phyloP scores from a whole-genome alignment of 176 grass and related monocot species.

The Oryza brachyantha region DNA sequence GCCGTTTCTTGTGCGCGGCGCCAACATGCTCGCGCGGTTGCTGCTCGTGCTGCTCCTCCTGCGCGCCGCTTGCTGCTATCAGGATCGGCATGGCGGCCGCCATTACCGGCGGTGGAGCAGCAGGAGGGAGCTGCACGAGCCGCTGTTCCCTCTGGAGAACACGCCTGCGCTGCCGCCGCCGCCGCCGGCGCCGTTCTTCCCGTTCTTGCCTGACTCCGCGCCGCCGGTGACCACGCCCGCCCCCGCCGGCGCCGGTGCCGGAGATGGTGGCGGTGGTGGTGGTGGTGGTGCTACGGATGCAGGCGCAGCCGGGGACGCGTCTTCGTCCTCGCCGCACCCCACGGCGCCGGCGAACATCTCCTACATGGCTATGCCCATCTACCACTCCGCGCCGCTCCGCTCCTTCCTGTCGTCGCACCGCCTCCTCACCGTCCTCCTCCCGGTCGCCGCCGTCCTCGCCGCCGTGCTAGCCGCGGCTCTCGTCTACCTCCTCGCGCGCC shows the following conservation, averaged over 20 bases:
- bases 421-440: slow-evolving; percentile 43
- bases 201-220: slow-evolving; percentile 37
- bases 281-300: not conserved
- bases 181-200: slow-evolving; percentile 35
- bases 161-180: slow-evolving; percentile 33
- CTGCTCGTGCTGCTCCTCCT: slow-evolving; percentile 40
- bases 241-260: not conserved
- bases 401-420: slow-evolving; percentile 44
- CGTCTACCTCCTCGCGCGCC: slow-evolving; percentile 28
- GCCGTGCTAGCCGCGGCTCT: slow-evolving; percentile 22
- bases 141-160: slow-evolving; percentile 51
- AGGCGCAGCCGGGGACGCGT: not conserved
- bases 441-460: not conserved
- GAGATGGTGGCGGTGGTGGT: not conserved
- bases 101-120: not conserved
- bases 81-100: slow-evolving; percentile 2
- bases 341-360: slow-evolving; percentile 55
- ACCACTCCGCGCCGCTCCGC: slow-evolving; percentile 27
- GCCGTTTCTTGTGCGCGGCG: slow-evolving; percentile 4
- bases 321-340: slow-evolving; percentile 32
- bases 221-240: not conserved
- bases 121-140: slow-evolving; percentile 53
- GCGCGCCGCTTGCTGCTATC: slow-evolving; percentile 2
- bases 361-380: slow-evolving; percentile 30
- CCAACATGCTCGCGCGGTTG: slow-evolving; percentile 31